Conservation (phyloP, 2,329 filamentous ascomycete genomes). For the Hawksworthiomyces lignivorus region DNA sequence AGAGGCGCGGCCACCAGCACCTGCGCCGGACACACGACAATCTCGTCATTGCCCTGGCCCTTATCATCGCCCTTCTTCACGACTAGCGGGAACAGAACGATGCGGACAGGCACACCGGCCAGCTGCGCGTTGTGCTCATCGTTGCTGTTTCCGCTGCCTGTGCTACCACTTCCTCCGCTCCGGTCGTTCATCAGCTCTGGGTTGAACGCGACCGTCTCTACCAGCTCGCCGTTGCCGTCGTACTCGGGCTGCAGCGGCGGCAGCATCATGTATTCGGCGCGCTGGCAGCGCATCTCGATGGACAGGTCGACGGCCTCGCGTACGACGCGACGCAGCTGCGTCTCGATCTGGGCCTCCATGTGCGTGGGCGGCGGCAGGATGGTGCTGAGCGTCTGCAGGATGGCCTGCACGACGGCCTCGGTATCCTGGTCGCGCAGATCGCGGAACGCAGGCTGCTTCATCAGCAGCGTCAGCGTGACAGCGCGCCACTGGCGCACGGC, state of each 20-base stretch:
- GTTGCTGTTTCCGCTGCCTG: constrained; percentile 5
- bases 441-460: constrained; percentile 71
- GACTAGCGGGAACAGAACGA: constrained; percentile 92
- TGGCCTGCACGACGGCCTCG: constrained; percentile 87
- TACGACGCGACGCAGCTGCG: constrained; percentile 81
- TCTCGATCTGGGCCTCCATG: constrained; percentile 70
- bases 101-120: constrained; percentile 71
- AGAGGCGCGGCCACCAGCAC: constrained; percentile 65
- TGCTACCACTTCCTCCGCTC: constrained; percentile 49
- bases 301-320: constrained; percentile 82
- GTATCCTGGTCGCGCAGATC: constrained; percentile 82
- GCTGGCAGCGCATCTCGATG: constrained; percentile 94
- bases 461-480: constrained; percentile 83
- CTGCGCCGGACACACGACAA: constrained; percentile 91
- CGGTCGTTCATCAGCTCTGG: constrained; percentile 92
- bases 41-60: constrained; percentile 84
- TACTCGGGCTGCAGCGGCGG: constrained; percentile 92
- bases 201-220: constrained; percentile 84
- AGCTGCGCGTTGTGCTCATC: constrained; percentile 29
- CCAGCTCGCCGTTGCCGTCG: constrained; percentile 83
- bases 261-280: constrained; percentile 97
- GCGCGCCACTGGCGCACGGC: constrained; percentile 98
- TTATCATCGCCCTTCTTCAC: constrained; percentile 91
- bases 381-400: constrained; percentile 74
- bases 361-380: constrained; percentile 82